Evolutionary conservation across 2,329 filamentous ascomycete genomes (phyloP), one percentile per base, ranked within the genome.

Genomic region (Nakataea oryzae): DNA sequence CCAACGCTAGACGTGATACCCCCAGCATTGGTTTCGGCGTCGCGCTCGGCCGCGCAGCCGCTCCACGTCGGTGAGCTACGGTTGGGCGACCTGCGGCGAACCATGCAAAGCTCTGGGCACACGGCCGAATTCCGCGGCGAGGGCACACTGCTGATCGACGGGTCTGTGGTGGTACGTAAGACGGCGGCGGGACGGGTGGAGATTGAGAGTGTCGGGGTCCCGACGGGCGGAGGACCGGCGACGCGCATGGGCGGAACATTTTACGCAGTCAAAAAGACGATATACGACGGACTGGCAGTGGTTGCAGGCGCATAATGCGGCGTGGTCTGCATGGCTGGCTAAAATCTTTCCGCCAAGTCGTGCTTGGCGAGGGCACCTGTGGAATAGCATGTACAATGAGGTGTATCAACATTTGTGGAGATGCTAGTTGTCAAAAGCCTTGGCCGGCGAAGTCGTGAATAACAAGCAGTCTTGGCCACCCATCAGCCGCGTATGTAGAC

Each of bases 31-130:
- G 84, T 86, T 3, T 87, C 90, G 0, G 87, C 89, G 0, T 88
- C 89, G 9, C 83, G 90, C 64, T 87, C 90, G 3, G 86, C 89
- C 41, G 88, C 91, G 0, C 91, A 93, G 66, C 92, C 95, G 13
- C 86, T 99, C 57, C 95, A 97, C 72, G 95, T 99, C 3, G 95
- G 95, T 65, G 95, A 99, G 73, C 78, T 97, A 55, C 85, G 93
- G 27, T 83, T 99, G 24, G 91, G 93, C 0, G 93, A 97, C 72
- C 78, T 99, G 63, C 83, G 95, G 60, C 87, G 90, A 64, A 83
- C 93, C 26, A 90, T 99, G 86, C 88, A 91, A 69, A 80, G 83
- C 17, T 83, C 87, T 3, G 92, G 93, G 0, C 92, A 97, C 75
- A 87, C 85, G 17, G 93, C 93, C 1, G 95, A 97, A 73, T 97